phyloP scores from a whole-genome alignment of 2,329 filamentous ascomycete species.

The Purpureocillium takamizusanense region DNA sequence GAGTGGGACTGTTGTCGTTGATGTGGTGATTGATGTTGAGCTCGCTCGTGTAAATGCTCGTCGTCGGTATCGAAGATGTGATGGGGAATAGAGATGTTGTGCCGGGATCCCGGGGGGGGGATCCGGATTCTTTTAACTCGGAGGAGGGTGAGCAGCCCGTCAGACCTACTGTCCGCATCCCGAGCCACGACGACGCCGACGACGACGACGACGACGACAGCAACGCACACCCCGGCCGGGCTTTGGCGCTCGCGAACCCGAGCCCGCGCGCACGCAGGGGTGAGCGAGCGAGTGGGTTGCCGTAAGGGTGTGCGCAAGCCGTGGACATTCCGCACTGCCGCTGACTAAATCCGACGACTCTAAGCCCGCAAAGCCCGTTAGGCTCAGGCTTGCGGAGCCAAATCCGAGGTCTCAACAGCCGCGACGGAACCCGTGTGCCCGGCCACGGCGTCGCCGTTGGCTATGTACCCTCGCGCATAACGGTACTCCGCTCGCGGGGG shows the following conservation, averaged over 20 bases:
- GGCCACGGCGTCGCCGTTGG: neutral
- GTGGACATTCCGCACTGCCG: constrained; percentile 7
- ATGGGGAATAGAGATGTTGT: neutral
- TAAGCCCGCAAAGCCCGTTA: too few relatives aligned
- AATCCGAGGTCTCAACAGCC: too few relatives aligned
- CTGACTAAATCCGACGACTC: constrained; percentile 11
- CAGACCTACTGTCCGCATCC: neutral
- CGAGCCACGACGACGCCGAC: constrained; percentile 6
- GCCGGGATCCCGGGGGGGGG: constrained; percentile 6
- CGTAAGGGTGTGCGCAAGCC: constrained; percentile 2
- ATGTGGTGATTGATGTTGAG: neutral
- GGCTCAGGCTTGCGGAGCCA: too few relatives aligned
- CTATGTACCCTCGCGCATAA: constrained; percentile 5
- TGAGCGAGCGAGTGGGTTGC: neutral
- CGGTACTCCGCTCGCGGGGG: constrained; percentile 2
- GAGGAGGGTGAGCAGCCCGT: neutral
- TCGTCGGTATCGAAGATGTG: neutral
- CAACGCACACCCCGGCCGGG: constrained; percentile 14
- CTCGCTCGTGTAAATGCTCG: neutral
- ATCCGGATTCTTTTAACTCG: constrained; percentile 15
- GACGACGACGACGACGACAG: constrained; percentile 9
- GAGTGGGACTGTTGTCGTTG: neutral
- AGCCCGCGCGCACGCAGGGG: too few relatives aligned
- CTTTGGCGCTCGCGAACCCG: constrained; percentile 23
- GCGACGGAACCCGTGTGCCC: too few relatives aligned